Conservation (phyloP, 306 rosid genomes). For the Trichosanthes truncata region DNA sequence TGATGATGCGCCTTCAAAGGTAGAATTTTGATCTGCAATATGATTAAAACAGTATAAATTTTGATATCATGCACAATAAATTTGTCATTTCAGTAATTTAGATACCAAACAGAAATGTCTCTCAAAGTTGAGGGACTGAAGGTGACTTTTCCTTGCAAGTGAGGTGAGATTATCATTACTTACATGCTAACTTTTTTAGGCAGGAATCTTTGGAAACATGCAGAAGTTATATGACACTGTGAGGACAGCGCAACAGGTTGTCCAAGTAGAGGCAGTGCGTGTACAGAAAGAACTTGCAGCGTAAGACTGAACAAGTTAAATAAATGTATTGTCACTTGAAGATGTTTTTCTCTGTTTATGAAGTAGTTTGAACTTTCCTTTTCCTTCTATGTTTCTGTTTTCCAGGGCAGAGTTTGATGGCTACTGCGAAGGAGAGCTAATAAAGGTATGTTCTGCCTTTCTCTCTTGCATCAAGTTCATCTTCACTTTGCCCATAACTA, state of each 20-base stretch:
- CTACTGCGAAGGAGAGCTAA: constrained; percentile 70
- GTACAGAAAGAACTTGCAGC: constrained; percentile 80
- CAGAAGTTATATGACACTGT: constrained; percentile 70
- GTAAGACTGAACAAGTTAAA: constrained; percentile 30
- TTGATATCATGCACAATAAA: not conserved
- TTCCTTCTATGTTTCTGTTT: constrained; percentile 1
- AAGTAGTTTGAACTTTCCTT: not conserved
- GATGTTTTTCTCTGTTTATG: not conserved
- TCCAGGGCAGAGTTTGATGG: constrained; percentile 85
- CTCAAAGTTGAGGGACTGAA: not conserved
- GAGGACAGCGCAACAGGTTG: constrained; percentile 78
- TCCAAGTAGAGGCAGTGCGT: constrained; percentile 79
- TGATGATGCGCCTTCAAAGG: constrained; percentile 64
- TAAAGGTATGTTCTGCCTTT: constrained; percentile 41
- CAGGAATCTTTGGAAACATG: constrained; percentile 71
- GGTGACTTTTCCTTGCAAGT: not conserved
- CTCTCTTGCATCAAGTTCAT: not conserved
- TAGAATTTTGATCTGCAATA: constrained; percentile 4
- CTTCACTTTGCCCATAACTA: not conserved
- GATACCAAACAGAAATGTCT: not conserved
- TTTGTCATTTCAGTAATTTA: not conserved
- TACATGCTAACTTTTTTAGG: constrained; percentile 33
- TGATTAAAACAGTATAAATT: constrained; percentile 11
- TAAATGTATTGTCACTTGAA: constrained; percentile 10
- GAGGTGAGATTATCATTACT: constrained; percentile 13